Evolutionary conservation across 2,329 filamentous ascomycete genomes (phyloP).

Genomic region (Exophiala calicioides): DNA sequence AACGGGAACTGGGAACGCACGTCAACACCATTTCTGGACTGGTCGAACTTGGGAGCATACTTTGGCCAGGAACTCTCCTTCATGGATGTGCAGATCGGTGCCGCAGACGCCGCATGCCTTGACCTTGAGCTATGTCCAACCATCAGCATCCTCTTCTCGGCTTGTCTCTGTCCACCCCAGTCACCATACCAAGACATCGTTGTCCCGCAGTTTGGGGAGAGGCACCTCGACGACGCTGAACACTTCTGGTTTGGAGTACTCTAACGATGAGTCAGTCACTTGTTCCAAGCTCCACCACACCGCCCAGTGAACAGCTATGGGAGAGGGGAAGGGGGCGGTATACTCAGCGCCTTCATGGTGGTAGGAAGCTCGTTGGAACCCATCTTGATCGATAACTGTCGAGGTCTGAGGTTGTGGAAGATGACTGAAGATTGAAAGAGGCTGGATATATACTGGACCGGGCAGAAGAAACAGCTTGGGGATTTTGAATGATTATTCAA

Average conservation of each 20-base stretch:
- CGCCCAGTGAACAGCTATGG: neutral
- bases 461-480: no score
- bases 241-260: constrained; percentile 63
- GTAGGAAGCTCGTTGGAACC: constrained; percentile 46
- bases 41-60: constrained; percentile 35
- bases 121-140: constrained; percentile 57
- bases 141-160: constrained; percentile 30
- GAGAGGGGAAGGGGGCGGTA: constrained; percentile 29
- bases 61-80: constrained; percentile 66
- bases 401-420: constrained; percentile 3
- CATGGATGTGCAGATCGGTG: constrained; percentile 57
- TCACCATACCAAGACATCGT: constrained; percentile 56
- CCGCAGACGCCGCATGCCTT: constrained; percentile 67
- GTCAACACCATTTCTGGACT: constrained; percentile 17
- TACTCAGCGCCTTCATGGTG: constrained; percentile 65
- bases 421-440: neutral
- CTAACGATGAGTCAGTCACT: constrained; percentile 12
- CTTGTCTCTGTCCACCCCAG: constrained; percentile 2
- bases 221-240: constrained; percentile 64
- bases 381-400: constrained; percentile 33
- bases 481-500: neutral
- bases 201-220: constrained; percentile 60
- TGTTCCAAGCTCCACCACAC: neutral
- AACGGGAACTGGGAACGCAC: constrained; percentile 58
- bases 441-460: neutral